phyloP scores from a whole-genome alignment of 2,329 filamentous ascomycete species.

The Aspergillus sp. region DNA sequence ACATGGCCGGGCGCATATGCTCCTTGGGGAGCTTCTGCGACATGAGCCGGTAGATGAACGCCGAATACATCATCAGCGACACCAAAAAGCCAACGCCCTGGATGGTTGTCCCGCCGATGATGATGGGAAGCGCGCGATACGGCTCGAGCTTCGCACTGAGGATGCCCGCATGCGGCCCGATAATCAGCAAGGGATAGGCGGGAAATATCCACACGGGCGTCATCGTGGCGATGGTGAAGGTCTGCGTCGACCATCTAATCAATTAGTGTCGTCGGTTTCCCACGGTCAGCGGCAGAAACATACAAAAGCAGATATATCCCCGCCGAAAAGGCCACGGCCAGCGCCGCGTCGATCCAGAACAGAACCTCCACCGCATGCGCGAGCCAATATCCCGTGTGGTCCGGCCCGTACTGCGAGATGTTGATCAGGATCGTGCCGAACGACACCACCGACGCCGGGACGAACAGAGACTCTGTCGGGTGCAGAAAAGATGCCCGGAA shows the following conservation, averaged over 20 bases:
- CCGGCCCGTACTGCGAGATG: conserved; percentile 64
- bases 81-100: conserved; percentile 58
- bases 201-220: conserved; percentile 84
- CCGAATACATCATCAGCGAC: conserved; percentile 69
- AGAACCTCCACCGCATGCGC: conserved; percentile 51
- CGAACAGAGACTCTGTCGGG: conserved; percentile 68
- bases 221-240: conserved; percentile 70
- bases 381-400: conserved; percentile 55
- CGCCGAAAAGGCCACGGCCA: conserved; percentile 59
- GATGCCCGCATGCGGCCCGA: conserved; percentile 61
- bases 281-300: not conserved
- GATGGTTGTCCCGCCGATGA: conserved; percentile 51
- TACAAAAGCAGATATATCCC: conserved; percentile 66
- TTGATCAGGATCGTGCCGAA: conserved; percentile 70
- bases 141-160: conserved; percentile 41
- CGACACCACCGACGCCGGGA: conserved; percentile 59
- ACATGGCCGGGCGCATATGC: conserved; percentile 70
- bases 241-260: conserved; percentile 52
- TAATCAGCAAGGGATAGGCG: conserved; percentile 69
- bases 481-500: conserved; percentile 64
- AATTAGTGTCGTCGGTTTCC: not conserved
- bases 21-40: conserved; percentile 75
- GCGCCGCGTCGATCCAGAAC: conserved; percentile 64
- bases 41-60: conserved; percentile 80
- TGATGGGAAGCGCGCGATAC: conserved; percentile 42